Evolutionary conservation across 768 basidiomycete species (phyloP), one percentile per base, ranked within the genome.

Genomic region (Strobilomyces echinocephalus): DNA sequence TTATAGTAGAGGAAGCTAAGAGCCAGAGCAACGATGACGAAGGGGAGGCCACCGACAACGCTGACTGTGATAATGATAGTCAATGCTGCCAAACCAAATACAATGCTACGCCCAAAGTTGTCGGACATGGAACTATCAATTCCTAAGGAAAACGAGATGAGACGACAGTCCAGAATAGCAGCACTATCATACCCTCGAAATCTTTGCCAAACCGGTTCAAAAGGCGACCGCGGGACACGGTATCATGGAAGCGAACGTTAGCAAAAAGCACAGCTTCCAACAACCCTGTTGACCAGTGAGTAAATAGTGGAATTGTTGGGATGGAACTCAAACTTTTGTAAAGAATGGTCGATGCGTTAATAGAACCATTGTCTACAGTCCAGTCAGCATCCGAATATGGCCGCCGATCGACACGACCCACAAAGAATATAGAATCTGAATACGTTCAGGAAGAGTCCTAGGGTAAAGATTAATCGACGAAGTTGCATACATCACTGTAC

Each of bases 171-270:
- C 30, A 26, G 14, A 8, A 18, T 3, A 18, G 14, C 15, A 33
- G 18, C 21, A 20, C 5, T 38, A 10, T 36, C 55, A 28, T 52
- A 71, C 78, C 88, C 73, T 94, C 91, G 52, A 95, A 88, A 65
- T 95, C 93, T 68, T 95, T 95, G 40, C 93, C 92, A 57, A 89
- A 88, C 43, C 91, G 76, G 60, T 94, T 91, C 35, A 94, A 69
- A 10, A 90, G 72, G 2, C 92, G 82, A 6, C 94, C 94, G 35
- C 91, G 82, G 47, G 87, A 90, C 2, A 91, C 81, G 0, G 93
- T 97, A 63, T 97, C 94, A 60, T 95, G 94, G 77, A 97, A 95
- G 39, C 93, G 82, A 52, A 95, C 85, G 43, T 91, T 82, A 8
- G 93, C 90, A 62, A 94, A 94, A 1, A 97, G 73, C 3, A 95